Evolutionary conservation across 495 filamentous ascomycete species (phyloP).

Genomic region (Letharia lupina): DNA sequence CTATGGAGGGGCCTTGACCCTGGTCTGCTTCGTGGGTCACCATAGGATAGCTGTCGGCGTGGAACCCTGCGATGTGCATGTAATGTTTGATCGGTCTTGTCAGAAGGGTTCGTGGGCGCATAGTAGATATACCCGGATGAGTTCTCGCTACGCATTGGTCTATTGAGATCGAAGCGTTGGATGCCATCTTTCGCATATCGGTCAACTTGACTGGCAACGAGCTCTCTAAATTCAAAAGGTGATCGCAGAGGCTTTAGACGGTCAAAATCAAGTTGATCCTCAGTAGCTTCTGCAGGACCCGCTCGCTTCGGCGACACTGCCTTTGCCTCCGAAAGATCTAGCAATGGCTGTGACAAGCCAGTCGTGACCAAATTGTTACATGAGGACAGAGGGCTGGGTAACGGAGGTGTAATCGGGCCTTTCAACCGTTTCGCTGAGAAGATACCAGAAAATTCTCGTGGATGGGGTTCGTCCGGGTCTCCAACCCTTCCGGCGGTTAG

Average conservation of each 20-base stretch:
- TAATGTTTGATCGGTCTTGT: background rate
- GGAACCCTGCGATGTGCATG: background rate
- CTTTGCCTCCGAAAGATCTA: background rate
- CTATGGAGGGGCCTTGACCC: conserved; percentile 7
- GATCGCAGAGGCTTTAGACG: background rate
- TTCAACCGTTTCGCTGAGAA: conserved; percentile 6
- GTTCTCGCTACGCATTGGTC: background rate
- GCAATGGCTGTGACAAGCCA: background rate
- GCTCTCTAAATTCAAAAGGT: background rate
- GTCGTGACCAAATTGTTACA: background rate
- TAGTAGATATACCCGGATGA: conserved; percentile 4
- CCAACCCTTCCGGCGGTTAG: background rate
- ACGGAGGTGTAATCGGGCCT: background rate
- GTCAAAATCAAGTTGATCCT: background rate
- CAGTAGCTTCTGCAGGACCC: background rate
- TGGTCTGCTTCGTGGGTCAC: background rate
- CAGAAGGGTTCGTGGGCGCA: conserved; percentile 3
- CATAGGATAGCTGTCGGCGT: conserved; percentile 14
- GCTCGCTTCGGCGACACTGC: background rate
- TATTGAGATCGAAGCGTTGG: background rate
- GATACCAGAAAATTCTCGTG: background rate
- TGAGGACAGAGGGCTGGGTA: background rate
- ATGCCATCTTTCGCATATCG: background rate
- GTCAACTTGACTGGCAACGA: background rate
- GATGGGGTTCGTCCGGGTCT: conserved; percentile 1